Base-by-base conservation (phyloP, 1,284 basidiomycete genomes). In the Microbotryum intermedium region DNA sequence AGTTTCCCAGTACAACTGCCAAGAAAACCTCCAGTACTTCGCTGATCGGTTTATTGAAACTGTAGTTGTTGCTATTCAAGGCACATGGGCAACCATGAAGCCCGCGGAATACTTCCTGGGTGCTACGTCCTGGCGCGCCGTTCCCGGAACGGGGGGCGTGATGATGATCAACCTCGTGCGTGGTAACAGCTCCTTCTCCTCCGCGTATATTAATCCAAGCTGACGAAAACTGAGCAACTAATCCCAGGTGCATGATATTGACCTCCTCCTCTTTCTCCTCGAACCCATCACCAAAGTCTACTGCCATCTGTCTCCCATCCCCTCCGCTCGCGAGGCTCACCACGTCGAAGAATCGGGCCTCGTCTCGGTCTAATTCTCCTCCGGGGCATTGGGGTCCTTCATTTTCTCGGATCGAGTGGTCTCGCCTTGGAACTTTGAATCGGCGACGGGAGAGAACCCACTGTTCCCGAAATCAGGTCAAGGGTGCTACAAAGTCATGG, bases 371-470 rank as follows among this genome's bases (percentile, higher is more conserved):
- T 48, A 53, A 13, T 69, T 70, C 54, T 58, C 44, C 8, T 43
- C 43, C 20, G 69, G 68, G 1, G 52, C 59, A 0, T 64, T 70
- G 29, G 69, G 68, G 13, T 64, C 68, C 2, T 68, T 68, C 53
- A 21, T 69, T 47, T 69, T 70, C 45, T 67, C 64, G 28, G 69
- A 69, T 62, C 62, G 49, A 39, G 63, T 57, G 18, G 53, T 62
- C 4, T 63, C 66, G 4, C 66, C 69, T 7, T 65, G 49, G 49
- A 61, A 55, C 23, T 68, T 67, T 28, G 69, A 68, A 50, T 20
- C 39, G 5, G 66, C 68, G 4, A 69, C 69, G 1, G 69, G 67
- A 21, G 69, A 70, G 44, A 70, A 69, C 52, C 66, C 69, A 21
- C n/a, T 64, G 8, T 51, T 68, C 30, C 58, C 61, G 16, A 25